phyloP scores from a whole-genome alignment of 257 asterid genomes.

The Solanum virginianum region DNA sequence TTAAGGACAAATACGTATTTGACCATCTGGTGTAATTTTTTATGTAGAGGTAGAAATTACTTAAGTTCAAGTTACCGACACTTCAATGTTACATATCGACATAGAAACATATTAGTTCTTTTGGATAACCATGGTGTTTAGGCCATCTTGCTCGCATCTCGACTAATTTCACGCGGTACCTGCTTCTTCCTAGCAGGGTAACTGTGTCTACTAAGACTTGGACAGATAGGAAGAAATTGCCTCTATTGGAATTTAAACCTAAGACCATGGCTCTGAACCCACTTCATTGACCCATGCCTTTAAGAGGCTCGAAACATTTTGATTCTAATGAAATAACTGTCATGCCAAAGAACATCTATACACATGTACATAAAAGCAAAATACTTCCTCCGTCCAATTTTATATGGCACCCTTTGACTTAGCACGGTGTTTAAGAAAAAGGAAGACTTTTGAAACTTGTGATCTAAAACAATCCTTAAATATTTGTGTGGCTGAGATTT shows the following conservation, averaged over 20 bases:
- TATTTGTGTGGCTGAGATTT: too few relatives aligned
- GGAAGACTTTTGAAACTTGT: too few relatives aligned
- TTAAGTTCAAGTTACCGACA: neutral
- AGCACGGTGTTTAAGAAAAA: too few relatives aligned
- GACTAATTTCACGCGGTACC: neutral
- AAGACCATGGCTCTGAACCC: neutral
- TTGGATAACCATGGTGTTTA: neutral
- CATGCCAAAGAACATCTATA: neutral
- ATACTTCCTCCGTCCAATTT: neutral
- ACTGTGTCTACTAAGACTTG: neutral
- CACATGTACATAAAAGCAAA: neutral
- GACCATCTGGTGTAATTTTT: neutral
- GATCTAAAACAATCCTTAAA: too few relatives aligned
- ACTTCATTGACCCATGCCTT: neutral
- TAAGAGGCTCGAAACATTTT: neutral
- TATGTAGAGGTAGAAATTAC: neutral
- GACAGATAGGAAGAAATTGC: neutral
- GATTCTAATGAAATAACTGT: neutral
- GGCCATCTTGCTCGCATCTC: neutral
- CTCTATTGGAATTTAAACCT: neutral
- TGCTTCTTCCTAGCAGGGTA: neutral
- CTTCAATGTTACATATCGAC: neutral
- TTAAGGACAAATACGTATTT: neutral
- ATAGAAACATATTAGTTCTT: neutral
- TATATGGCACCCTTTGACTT: too few relatives aligned